A percentile compares a stretch with the other conserved stretches of the same genome.
Evolutionary conservation across 2,329 filamentous ascomycete species (phyloP).

Genomic region (Arthrobotrys musiformis): DNA sequence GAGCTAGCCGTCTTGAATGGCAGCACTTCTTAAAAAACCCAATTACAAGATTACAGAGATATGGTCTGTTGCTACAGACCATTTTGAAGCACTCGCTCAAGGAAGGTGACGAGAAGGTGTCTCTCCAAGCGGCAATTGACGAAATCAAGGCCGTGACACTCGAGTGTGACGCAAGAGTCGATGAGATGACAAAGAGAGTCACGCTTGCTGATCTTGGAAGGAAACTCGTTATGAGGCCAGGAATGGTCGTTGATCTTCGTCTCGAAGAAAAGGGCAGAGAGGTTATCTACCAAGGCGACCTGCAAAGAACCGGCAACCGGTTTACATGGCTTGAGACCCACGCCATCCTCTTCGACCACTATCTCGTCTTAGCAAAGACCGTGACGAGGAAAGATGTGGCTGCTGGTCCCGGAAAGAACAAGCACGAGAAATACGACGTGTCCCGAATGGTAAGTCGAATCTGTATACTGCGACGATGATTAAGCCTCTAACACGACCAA

Average conservation of each 20-base stretch:
- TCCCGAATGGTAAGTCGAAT: conserved; percentile 76
- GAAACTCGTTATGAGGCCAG: conserved; percentile 85
- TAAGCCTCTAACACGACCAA: neutral
- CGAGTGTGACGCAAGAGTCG: conserved; percentile 92
- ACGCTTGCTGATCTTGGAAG: conserved; percentile 83
- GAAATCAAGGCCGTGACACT: conserved; percentile 90
- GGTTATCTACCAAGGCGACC: conserved; percentile 85
- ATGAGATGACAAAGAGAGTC: conserved; percentile 90
- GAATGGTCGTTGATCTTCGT: conserved; percentile 89
- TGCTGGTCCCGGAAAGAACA: conserved; percentile 74
- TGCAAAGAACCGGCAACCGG: conserved; percentile 87
- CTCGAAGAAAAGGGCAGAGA: conserved; percentile 93
- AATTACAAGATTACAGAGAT: conserved; percentile 90
- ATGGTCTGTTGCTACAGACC: conserved; percentile 82
- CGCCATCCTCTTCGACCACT: conserved; percentile 94
- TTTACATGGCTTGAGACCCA: conserved; percentile 96
- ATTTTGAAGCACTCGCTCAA: conserved; percentile 84
- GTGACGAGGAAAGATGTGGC: conserved; percentile 75
- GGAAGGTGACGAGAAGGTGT: conserved; percentile 89
- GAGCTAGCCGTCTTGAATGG: conserved; percentile 87
- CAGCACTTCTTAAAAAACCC: conserved; percentile 93
- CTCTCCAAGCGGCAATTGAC: conserved; percentile 82
- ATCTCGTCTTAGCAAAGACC: conserved; percentile 88
- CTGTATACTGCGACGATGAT: neutral
- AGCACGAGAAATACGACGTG: conserved; percentile 80